These are phyloP conservation scores for Cordyceps javanica DNA, from an alignment of 2,329 filamentous ascomycete genomes.

Conservation along the genomic window DNA sequence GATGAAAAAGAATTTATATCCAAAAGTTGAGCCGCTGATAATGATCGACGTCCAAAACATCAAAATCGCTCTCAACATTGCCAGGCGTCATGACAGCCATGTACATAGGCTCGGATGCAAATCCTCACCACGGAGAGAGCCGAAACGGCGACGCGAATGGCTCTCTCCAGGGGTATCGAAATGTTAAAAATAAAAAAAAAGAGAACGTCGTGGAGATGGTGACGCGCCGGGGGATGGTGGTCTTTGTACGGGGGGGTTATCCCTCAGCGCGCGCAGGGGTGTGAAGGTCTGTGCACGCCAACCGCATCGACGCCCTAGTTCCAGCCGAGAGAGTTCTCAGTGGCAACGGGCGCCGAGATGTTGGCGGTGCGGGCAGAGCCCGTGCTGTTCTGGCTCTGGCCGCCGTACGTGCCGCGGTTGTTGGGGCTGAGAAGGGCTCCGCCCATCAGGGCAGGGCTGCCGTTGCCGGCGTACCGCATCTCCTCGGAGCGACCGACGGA, in stretches of 20 bases:
- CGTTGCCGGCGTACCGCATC: slow-evolving; percentile 44
- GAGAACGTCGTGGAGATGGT: slow-evolving; percentile 8
- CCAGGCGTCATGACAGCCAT: neutral
- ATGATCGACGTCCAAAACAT: slow-evolving; percentile 2
- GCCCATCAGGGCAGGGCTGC: slow-evolving; percentile 62
- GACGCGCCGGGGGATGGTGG: neutral
- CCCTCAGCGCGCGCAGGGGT: neutral
- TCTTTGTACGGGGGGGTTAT: slow-evolving; percentile 2
- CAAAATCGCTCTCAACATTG: slow-evolving; percentile 10
- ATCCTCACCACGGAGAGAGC: slow-evolving; percentile 8
- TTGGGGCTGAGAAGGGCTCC: slow-evolving; percentile 53
- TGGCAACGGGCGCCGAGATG: slow-evolving; percentile 85
- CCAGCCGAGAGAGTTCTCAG: slow-evolving; percentile 94
- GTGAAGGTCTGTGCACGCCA: neutral
- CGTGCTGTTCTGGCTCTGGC: slow-evolving; percentile 61
- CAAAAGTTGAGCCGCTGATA: slow-evolving; percentile 1
- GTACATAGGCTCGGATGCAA: slow-evolving; percentile 3
- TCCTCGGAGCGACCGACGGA: slow-evolving; percentile 41
- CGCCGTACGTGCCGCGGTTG: slow-evolving; percentile 51
- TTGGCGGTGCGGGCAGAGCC: slow-evolving; percentile 52
- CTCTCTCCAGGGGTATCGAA: slow-evolving; percentile 10
- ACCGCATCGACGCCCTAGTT: slow-evolving; percentile 53
- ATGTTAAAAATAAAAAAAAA: slow-evolving; percentile 5
- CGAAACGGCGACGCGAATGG: neutral
- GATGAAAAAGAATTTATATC: slow-evolving; percentile 8